phyloP scores from a whole-genome alignment of 148 eudicot species.

The Simmondsia chinensis region DNA sequence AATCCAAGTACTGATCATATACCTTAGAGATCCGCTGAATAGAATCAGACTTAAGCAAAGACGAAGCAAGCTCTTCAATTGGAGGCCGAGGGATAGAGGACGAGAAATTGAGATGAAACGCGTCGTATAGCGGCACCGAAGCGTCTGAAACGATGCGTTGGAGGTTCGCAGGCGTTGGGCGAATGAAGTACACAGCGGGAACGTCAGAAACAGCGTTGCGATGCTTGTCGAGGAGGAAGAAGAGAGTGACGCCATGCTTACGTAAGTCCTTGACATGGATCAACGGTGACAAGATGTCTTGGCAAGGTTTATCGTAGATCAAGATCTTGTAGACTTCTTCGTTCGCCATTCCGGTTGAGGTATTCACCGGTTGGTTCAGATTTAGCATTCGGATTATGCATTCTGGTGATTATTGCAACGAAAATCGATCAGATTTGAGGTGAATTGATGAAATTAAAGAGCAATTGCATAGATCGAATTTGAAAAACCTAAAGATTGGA shows the following conservation, averaged over 20 bases:
- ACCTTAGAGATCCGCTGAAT: constrained; percentile 67
- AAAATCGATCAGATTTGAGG: constrained; percentile 1
- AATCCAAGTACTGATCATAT: constrained; percentile 93
- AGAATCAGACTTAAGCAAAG: constrained; percentile 46
- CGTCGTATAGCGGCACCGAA: constrained; percentile 47
- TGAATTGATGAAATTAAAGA: background rate
- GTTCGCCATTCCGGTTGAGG: constrained; percentile 56
- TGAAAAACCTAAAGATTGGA: background rate
- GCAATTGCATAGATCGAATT: constrained; percentile 1
- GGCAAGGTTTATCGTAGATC: constrained; percentile 80
- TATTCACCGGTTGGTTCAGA: constrained; percentile 75
- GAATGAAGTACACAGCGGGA: constrained; percentile 86
- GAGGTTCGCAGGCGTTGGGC: constrained; percentile 42
- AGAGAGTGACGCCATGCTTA: constrained; percentile 89
- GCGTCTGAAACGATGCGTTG: constrained; percentile 65
- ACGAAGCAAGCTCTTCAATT: constrained; percentile 79
- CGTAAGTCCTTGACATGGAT: constrained; percentile 91
- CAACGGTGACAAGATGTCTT: constrained; percentile 80
- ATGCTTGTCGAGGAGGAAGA: constrained; percentile 77
- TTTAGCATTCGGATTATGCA: constrained; percentile 85
- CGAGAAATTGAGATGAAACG: constrained; percentile 81
- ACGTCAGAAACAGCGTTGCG: constrained; percentile 85
- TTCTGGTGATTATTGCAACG: constrained; percentile 48
- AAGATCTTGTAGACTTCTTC: constrained; percentile 93
- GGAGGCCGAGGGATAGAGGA: constrained; percentile 66